Conservation (phyloP, 75 land plant species). For the Ceratopteris richardii region DNA sequence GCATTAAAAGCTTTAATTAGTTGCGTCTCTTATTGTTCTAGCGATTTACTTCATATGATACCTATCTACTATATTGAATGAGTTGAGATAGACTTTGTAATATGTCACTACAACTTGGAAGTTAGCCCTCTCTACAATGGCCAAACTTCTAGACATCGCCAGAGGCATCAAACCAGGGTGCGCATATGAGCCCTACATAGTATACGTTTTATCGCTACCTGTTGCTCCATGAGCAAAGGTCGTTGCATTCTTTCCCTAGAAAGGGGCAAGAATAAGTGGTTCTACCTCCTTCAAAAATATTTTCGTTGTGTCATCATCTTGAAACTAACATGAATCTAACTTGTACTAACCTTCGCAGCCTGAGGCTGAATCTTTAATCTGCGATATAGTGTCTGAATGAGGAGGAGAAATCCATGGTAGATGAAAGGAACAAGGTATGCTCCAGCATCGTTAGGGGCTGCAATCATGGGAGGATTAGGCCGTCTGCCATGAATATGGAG, state of each 20-base stretch:
- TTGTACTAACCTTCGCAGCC: conserved; percentile 62
- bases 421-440: no score
- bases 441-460: no score
- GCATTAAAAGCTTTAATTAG: no score
- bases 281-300: conserved; percentile 62
- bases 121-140: conserved; percentile 27
- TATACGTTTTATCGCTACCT: conserved; percentile 86
- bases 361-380: conserved; percentile 38
- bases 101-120: conserved; percentile 54
- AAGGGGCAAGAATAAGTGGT: conserved; percentile 57
- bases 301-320: conserved; percentile 26
- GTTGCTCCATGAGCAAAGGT: conserved; percentile 87
- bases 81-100: conserved; percentile 82
- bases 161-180: conserved; percentile 68
- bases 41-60: conserved; percentile 53
- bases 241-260: conserved; percentile 63
- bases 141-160: conserved; percentile 47
- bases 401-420: no score
- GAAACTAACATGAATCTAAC: conserved; percentile 67
- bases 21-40: conserved; percentile 51
- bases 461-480: no score
- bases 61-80: conserved; percentile 70
- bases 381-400: conserved; percentile 38
- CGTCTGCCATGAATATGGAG: no score
- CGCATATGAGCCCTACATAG: conserved; percentile 79